Evolutionary conservation across 306 rosid genomes (phyloP).

Genomic region (Fagus sylvatica): DNA sequence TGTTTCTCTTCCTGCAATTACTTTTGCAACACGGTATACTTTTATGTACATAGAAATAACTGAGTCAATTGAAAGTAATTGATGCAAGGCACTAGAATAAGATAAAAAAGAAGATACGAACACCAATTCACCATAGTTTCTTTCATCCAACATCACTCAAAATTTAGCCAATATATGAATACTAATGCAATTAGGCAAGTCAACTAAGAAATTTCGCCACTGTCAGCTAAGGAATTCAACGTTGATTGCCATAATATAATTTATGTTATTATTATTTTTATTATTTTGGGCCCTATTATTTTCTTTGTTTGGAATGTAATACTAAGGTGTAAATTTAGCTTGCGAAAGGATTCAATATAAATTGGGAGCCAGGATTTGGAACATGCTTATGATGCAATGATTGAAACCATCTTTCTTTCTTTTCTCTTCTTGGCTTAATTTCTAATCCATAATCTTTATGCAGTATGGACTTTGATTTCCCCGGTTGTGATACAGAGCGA

Average conservation of each 20-base stretch:
- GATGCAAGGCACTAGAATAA: background rate
- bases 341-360: background rate
- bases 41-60: background rate
- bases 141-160: too few species aligned
- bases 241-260: background rate
- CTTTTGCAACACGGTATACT: background rate
- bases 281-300: too few species aligned
- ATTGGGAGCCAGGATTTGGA: background rate
- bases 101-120: background rate
- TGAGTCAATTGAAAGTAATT: background rate
- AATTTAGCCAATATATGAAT: background rate
- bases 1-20: background rate
- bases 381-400: background rate
- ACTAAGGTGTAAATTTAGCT: background rate
- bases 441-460: slow-evolving; percentile 16
- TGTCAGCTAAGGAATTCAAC: background rate
- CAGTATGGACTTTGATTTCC: slow-evolving; percentile 87
- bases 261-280: background rate
- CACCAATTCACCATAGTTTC: background rate
- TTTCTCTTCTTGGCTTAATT: background rate
- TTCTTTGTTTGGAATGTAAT: too few species aligned
- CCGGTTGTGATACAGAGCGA: slow-evolving; percentile 55
- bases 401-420: background rate
- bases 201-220: background rate
- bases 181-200: background rate